A percentile compares a stretch with the other conserved stretches of the same genome.
Evolutionary conservation across 495 filamentous ascomycete species (phyloP).

Genomic region (Talaromyces wortmannii): DNA sequence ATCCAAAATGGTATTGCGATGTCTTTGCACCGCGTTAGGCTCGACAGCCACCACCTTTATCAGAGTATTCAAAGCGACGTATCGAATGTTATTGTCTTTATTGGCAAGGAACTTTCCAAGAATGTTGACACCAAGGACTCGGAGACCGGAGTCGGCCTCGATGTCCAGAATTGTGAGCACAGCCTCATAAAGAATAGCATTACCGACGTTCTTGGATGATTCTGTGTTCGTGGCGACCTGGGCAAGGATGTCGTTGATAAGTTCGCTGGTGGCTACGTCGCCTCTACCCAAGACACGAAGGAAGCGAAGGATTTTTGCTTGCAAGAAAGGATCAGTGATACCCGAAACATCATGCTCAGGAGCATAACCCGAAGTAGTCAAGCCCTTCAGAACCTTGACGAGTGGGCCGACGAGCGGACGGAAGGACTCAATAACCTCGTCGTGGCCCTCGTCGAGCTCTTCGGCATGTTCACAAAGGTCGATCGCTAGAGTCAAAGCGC

Average conservation of each 20-base stretch:
- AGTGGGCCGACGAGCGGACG: conserved; percentile 69
- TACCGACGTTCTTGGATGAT: conserved; percentile 96
- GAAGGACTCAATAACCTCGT: conserved; percentile 83
- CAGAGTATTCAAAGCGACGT: conserved; percentile 93
- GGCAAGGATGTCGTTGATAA: conserved; percentile 97
- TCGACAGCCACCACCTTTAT: conserved; percentile 98
- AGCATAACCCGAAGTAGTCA: conserved; percentile 92
- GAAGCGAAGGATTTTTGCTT: conserved; percentile 88
- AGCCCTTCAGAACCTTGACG: conserved; percentile 83
- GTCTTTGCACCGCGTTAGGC: conserved; percentile 93
- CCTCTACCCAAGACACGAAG: conserved; percentile 81
- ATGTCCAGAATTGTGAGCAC: conserved; percentile 97
- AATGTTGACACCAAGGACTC: conserved; percentile 95
- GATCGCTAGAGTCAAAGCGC: conserved; percentile 83
- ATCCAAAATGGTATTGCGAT: conserved; percentile 94
- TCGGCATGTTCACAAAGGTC: conserved; percentile 85
- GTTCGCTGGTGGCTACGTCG: conserved; percentile 82
- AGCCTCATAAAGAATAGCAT: conserved; percentile 95
- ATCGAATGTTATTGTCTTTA: conserved; percentile 98
- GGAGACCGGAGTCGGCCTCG: conserved; percentile 88
- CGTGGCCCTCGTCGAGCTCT: conserved; percentile 79
- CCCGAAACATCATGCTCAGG: conserved; percentile 97
- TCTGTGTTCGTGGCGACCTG: conserved; percentile 99
- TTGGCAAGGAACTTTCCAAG: conserved; percentile 96
- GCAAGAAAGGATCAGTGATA: conserved; percentile 97